phyloP scores from a whole-genome alignment of 2,329 filamentous ascomycete species.

The Penicillium sp. region DNA sequence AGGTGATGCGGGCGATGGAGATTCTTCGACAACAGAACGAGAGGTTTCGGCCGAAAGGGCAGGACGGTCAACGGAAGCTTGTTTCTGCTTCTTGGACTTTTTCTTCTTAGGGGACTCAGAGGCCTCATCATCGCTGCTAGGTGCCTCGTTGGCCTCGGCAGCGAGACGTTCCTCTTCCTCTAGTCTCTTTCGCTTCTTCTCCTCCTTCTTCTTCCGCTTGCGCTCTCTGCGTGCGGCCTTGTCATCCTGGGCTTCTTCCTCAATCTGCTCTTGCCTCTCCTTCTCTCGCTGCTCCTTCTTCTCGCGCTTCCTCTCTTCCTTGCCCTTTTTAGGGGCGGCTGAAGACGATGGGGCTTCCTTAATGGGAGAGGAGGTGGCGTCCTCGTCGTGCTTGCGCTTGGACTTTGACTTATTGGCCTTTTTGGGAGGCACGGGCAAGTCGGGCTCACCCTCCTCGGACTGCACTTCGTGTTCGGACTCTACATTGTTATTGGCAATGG shows the following conservation, averaged over 20 bases:
- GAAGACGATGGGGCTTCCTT: neutral
- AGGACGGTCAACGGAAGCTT: neutral
- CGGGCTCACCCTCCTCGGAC: neutral
- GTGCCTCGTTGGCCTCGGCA: neutral
- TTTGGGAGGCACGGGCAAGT: neutral
- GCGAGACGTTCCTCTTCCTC: neutral
- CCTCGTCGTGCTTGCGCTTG: neutral
- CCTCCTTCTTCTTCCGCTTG: conserved; percentile 2
- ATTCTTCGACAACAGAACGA: neutral
- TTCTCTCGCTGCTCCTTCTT: conserved; percentile 12
- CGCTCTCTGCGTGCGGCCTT: neutral
- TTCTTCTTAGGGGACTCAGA: neutral
- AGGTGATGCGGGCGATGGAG: neutral
- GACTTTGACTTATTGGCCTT: conserved; percentile 1
- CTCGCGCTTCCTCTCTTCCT: conserved; percentile 5
- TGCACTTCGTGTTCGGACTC: neutral
- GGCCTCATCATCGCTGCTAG: neutral
- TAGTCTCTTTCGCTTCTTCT: conserved; percentile 2
- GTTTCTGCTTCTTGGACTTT: conserved; percentile 8
- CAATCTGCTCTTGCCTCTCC: conserved; percentile 6
- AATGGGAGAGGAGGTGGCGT: neutral
- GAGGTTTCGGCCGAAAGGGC: neutral
- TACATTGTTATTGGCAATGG: neutral
- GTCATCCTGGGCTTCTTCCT: neutral
- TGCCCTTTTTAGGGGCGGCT: neutral